Evolutionary conservation across 371 early-diverging fungal species (phyloP).

Genomic region (Mucor circinelloides): DNA sequence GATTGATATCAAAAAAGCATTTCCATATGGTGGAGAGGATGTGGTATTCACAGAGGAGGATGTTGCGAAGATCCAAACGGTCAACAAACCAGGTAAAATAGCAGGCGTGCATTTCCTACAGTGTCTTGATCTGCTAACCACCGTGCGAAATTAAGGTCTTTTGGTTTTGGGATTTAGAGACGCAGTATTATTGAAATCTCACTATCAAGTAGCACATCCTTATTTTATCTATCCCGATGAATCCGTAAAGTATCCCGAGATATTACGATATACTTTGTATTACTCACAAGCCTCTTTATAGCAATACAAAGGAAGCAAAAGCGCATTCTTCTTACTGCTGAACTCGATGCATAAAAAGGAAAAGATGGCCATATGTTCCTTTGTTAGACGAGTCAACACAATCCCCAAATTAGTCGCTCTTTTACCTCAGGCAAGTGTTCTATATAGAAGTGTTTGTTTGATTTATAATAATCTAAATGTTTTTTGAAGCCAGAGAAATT

Average conservation of each 20-base stretch:
- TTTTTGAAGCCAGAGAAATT: constrained; percentile 29
- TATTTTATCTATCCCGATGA: constrained; percentile 82
- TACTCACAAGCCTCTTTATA: not conserved
- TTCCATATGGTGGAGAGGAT: constrained; percentile 60
- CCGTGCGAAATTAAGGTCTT: constrained; percentile 42
- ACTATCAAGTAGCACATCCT: constrained; percentile 65
- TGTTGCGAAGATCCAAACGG: constrained; percentile 39
- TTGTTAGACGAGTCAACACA: constrained; percentile 13
- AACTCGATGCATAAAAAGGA: constrained; percentile 2
- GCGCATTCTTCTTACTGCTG: constrained; percentile 1
- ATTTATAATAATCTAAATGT: not conserved
- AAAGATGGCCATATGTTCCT: constrained; percentile 18
- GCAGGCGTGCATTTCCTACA: not conserved
- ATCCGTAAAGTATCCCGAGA: constrained; percentile 34
- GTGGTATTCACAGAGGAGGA: constrained; percentile 67
- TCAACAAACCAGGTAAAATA: constrained; percentile 56
- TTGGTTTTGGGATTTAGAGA: constrained; percentile 70
- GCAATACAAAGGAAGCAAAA: constrained; percentile 16
- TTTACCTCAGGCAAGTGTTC: constrained; percentile 19
- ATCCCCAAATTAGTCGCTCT: constrained; percentile 11
- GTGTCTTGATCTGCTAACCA: no score
- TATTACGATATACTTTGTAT: not conserved
- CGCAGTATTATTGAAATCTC: constrained; percentile 27
- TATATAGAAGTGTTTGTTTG: not conserved
- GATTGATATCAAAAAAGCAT: constrained; percentile 60